Evolutionary conservation across 2,329 filamentous ascomycete species (phyloP).

Genomic region (Fusarium caatingaense): DNA sequence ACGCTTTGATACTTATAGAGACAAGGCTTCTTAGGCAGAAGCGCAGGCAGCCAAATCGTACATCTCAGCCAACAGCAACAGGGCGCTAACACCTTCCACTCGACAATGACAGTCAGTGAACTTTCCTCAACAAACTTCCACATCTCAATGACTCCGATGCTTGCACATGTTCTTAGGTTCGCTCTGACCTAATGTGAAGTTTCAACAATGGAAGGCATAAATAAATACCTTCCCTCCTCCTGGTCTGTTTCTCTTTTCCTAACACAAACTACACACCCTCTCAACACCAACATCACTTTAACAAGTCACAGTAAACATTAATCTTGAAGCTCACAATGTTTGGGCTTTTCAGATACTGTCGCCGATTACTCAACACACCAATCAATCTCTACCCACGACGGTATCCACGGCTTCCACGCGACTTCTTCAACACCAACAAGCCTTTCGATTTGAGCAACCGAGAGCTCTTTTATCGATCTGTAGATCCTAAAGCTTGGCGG

Average conservation of each 20-base stretch:
- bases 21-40: slow-evolving; percentile 18
- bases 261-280: neutral
- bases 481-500: neutral
- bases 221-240: neutral
- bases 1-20: neutral
- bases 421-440: neutral
- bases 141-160: neutral
- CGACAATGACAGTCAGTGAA: neutral
- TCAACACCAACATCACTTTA: neutral
- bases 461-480: neutral
- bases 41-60: slow-evolving; percentile 1
- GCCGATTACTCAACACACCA: neutral
- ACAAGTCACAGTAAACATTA: neutral
- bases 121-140: neutral
- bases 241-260: neutral
- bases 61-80: slow-evolving; percentile 9
- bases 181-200: neutral
- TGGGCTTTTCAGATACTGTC: neutral
- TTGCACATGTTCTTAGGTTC: neutral
- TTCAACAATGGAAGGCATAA: neutral
- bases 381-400: neutral
- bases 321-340: neutral
- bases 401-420: neutral
- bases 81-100: neutral
- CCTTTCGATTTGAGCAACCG: neutral